Evolutionary conservation across 1,284 basidiomycete species (phyloP).

Genomic region (Grifola frondosa): DNA sequence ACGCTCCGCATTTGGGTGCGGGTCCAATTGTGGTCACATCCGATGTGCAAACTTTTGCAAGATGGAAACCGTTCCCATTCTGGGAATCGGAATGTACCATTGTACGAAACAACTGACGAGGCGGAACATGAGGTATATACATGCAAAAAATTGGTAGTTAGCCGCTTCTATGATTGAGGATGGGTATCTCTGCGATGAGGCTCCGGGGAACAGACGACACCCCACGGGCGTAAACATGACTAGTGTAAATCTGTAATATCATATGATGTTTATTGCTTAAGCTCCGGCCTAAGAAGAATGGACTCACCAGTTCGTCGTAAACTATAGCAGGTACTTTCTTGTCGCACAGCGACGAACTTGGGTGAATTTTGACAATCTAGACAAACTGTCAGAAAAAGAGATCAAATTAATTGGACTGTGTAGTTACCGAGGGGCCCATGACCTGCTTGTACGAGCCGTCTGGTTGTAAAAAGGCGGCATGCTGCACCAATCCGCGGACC

Average conservation of each 20-base stretch:
- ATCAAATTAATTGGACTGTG: conserved; percentile 30
- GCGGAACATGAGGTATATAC: too few relatives aligned
- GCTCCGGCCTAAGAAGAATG: conserved; percentile 1
- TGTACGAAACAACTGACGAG: too few relatives aligned
- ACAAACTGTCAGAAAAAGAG: conserved; percentile 6
- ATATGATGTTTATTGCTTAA: conserved; percentile 6
- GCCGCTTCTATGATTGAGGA: conserved; percentile 20
- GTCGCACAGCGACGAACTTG: conserved; percentile 75
- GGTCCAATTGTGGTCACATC: too few relatives aligned
- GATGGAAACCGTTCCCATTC: too few relatives aligned
- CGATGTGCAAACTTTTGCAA: too few relatives aligned
- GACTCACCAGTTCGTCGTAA: conserved; percentile 85
- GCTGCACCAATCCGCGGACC: conserved; percentile 74
- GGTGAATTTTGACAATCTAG: conserved; percentile 86
- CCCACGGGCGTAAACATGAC: conserved; percentile 82
- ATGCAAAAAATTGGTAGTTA: not conserved
- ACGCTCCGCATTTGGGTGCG: too few relatives aligned
- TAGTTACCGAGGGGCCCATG: conserved; percentile 73
- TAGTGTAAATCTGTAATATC: conserved; percentile 70
- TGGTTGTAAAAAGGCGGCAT: conserved; percentile 80
- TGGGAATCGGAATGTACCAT: too few relatives aligned
- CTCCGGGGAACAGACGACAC: conserved; percentile 77
- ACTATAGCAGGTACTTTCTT: conserved; percentile 84
- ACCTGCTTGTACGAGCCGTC: conserved; percentile 86
- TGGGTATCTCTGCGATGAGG: conserved; percentile 41